Conservation (phyloP, 2,329 filamentous ascomycete genomes). For the Penicillium sp. region DNA sequence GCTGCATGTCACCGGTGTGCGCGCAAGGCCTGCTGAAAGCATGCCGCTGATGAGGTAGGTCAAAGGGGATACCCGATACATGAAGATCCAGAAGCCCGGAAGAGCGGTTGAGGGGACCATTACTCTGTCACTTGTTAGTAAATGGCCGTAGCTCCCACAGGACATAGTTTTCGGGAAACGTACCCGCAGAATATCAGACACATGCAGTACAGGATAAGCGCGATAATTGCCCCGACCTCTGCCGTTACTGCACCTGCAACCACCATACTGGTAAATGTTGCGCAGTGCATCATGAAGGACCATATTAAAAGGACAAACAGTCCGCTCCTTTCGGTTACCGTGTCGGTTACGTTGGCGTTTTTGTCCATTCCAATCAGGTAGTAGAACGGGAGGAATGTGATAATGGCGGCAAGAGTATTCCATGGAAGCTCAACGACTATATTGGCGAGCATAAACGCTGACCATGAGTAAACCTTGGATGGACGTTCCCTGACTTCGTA, state of each 20-base stretch:
- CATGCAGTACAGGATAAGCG: constrained; percentile 2
- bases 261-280: constrained; percentile 5
- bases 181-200: constrained; percentile 2
- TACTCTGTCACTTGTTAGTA: not conserved
- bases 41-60: constrained; percentile 17
- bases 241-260: not conserved
- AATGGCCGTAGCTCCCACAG: not conserved
- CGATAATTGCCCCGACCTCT: not conserved
- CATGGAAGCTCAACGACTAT: constrained; percentile 40
- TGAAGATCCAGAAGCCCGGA: constrained; percentile 18
- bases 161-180: not conserved
- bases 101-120: not conserved
- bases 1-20: constrained; percentile 6
- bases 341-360: constrained; percentile 38
- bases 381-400: constrained; percentile 68
- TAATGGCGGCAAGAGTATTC: constrained; percentile 52
- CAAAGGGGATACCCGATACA: constrained; percentile 16
- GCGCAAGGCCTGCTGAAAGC: constrained; percentile 9
- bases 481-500: constrained; percentile 64
- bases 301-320: constrained; percentile 67
- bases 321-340: constrained; percentile 57
- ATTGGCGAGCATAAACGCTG: constrained; percentile 70
- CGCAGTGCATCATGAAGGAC: constrained; percentile 53
- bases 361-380: constrained; percentile 58
- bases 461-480: constrained; percentile 74